Percentiles rank a stretch among this genome's conserved stretches.
These are phyloP conservation scores for Aurifilum marmelostoma DNA, from an alignment of 2,329 filamentous ascomycete genomes.

Conservation along the genomic window DNA sequence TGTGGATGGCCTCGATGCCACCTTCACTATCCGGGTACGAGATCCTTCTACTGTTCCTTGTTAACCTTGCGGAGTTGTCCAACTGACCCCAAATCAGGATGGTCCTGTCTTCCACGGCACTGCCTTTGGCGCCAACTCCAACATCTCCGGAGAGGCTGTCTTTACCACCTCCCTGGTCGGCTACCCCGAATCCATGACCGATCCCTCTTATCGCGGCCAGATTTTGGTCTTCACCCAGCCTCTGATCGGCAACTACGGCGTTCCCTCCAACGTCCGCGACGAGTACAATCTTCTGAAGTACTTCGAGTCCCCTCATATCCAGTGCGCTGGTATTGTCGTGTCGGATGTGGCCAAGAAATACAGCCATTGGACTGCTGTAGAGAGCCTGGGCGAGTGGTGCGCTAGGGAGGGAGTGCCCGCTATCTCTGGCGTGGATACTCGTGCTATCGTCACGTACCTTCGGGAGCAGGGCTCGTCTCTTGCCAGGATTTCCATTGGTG, in stretches of 20 bases:
- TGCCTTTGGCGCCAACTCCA: slow-evolving; percentile 94
- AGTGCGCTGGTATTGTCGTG: slow-evolving; percentile 94
- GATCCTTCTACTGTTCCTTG: background rate
- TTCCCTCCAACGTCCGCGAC: slow-evolving; percentile 84
- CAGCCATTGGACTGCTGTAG: slow-evolving; percentile 98
- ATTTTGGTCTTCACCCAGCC: slow-evolving; percentile 98
- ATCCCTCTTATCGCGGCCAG: slow-evolving; percentile 88
- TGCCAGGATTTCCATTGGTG: slow-evolving; percentile 90
- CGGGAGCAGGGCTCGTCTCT: slow-evolving; percentile 97
- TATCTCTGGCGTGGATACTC: slow-evolving; percentile 95
- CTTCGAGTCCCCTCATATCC: slow-evolving; percentile 97
- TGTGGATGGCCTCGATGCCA: slow-evolving; percentile 76
- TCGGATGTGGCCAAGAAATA: slow-evolving; percentile 92
- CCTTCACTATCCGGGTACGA: slow-evolving; percentile 85
- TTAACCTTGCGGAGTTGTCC: background rate
- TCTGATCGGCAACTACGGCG: slow-evolving; percentile 97
- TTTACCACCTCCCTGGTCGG: slow-evolving; percentile 98
- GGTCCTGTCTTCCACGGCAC: slow-evolving; percentile 95
- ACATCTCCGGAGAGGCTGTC: slow-evolving; percentile 96
- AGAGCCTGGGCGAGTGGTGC: slow-evolving; percentile 93
- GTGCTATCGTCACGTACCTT: slow-evolving; percentile 92
- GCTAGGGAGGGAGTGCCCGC: slow-evolving; percentile 93
- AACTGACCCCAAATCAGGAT: slow-evolving; percentile 57
- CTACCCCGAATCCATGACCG: slow-evolving; percentile 93
- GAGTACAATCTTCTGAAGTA: slow-evolving; percentile 91